Percentiles rank a stretch among this genome's conserved stretches.
Evolutionary conservation across 2,329 filamentous ascomycete genomes (phyloP).

Genomic region (Lasiodiplodia gonubiensis): DNA sequence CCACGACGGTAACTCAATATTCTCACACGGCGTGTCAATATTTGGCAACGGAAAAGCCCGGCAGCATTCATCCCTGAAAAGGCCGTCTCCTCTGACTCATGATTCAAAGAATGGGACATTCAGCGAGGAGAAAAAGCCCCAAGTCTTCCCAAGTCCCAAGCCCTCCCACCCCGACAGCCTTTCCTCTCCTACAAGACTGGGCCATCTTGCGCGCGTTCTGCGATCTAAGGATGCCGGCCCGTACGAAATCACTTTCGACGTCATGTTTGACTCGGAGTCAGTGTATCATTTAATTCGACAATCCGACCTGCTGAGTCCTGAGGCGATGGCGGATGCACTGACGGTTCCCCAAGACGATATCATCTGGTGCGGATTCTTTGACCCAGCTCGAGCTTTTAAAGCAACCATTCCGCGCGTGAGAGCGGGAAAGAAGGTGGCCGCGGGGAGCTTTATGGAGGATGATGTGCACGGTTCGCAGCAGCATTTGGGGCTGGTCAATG

Average conservation of each 20-base stretch:
- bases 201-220: conserved; percentile 39
- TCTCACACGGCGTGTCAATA: background rate
- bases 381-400: background rate
- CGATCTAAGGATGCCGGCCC: conserved; percentile 60
- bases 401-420: background rate
- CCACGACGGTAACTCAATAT: background rate
- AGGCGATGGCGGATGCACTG: background rate
- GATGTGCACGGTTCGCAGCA: background rate
- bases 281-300: background rate
- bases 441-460: background rate
- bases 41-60: background rate
- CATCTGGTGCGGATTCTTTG: background rate
- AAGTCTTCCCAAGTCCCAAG: background rate
- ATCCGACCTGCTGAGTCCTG: background rate
- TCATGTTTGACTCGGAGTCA: conserved; percentile 50
- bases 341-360: background rate
- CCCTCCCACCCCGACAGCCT: background rate
- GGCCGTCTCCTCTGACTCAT: background rate
- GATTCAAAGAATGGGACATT: background rate
- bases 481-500: background rate
- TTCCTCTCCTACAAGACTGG: background rate
- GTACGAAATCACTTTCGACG: conserved; percentile 59
- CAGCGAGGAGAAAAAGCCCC: background rate
- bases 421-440: background rate
- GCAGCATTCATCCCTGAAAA: background rate